Base-by-base conservation (phyloP, 805 yeast genomes). In the Candida ponderosae region DNA sequence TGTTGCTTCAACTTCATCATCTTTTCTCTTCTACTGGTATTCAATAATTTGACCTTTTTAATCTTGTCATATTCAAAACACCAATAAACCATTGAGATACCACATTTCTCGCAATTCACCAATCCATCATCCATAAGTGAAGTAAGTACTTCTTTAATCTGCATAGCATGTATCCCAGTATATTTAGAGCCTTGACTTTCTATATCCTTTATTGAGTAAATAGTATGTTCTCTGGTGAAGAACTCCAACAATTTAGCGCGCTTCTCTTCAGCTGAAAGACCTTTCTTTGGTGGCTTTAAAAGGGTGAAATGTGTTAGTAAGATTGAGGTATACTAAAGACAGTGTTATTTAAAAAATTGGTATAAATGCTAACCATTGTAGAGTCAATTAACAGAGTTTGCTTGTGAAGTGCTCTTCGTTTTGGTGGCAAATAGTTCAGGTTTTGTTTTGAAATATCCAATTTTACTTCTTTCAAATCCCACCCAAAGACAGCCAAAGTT, bases 31-130 rank as follows among this genome's bases (percentile, higher is more conserved):
- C 6, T 17, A n/a, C n/a, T n/a, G n/a, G n/a, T 28, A 8, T 33
- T 13, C 20, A 33, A n/a, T 5, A 40, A 40, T 17, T 48, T 45
- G 27, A 51, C 33, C 17, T 43, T 47, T 41, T 40, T 46, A 32
- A 48, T 38, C 42, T 50, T 42, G 42, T 58, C 62, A 39, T 55
- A 59, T 42, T 51, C 56, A 51, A 69, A 73, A 36, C 70, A 59
- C 76, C 78, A 75, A 40, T 72, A 75, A 3, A 73, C 55, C 37
- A 70, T 70, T 13, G 69, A 60, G 13, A 61, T 58, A 0, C 82
- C 83, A 49, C 81, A 74, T 50, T 76, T 76, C 41, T 72, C 77
- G 29, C 65, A 62, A 32, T 63, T 65, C 7, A 74, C 62, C 23
- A 72, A 45, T 18, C 62, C 68, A 36, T 75, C 81, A 43, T 73